These are phyloP conservation scores for Colletotrichum liriopes DNA, from an alignment of 2,329 filamentous ascomycete species.

Conservation along the genomic window DNA sequence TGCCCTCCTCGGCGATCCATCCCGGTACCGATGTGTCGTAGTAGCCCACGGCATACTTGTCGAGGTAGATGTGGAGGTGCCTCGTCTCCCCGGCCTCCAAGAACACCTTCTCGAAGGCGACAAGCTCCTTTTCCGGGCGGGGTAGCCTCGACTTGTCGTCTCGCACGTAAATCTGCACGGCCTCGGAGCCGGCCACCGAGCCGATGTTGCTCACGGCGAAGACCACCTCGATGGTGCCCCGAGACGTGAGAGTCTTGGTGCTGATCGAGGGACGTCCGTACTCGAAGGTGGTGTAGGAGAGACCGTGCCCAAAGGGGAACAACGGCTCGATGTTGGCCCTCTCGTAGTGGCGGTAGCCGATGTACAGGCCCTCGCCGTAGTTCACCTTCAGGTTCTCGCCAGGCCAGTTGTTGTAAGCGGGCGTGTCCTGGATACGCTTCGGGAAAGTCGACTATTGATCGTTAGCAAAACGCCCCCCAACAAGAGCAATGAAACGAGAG, in stretches of 20 bases:
- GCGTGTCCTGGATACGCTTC: conserved; percentile 74
- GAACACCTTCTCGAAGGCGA: conserved; percentile 77
- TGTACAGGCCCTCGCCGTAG: conserved; percentile 81
- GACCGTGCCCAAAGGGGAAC: conserved; percentile 82
- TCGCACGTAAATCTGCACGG: conserved; percentile 78
- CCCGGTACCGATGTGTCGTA: conserved; percentile 72
- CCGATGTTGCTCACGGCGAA: conserved; percentile 71
- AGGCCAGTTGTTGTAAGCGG: conserved; percentile 81
- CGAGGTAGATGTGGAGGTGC: conserved; percentile 62
- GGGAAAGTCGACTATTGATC: conserved; percentile 74
- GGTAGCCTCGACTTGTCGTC: conserved; percentile 75
- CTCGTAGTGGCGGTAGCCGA: conserved; percentile 83
- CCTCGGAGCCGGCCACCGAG: conserved; percentile 70
- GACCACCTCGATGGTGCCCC: conserved; percentile 60
- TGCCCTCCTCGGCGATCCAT: conserved; percentile 78
- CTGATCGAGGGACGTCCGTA: conserved; percentile 72
- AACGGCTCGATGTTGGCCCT: conserved; percentile 71
- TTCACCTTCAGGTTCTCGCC: conserved; percentile 78
- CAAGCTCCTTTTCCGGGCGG: conserved; percentile 79
- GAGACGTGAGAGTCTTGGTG: conserved; percentile 55
- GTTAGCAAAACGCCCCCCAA: conserved; percentile 6
- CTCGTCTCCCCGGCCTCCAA: conserved; percentile 71
- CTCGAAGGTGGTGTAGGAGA: conserved; percentile 80
- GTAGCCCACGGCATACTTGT: conserved; percentile 71
- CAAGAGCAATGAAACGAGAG: neutral